A percentile compares a stretch with the other conserved stretches of the same genome.
Conservation (phyloP, 192 early-diverging fungal species). For the Podila epigama region DNA sequence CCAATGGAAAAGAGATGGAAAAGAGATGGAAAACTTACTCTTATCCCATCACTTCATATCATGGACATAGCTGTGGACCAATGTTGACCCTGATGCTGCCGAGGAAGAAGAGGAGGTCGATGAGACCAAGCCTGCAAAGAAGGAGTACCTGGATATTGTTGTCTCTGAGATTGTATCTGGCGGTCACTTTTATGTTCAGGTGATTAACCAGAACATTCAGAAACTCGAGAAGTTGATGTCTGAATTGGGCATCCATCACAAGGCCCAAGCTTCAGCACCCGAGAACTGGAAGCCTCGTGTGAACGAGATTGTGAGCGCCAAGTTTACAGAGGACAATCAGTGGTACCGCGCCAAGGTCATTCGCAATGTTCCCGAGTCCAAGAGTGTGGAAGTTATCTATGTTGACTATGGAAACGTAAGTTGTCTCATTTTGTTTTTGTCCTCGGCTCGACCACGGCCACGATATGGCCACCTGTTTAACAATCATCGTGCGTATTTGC, state of each 20-base stretch:
- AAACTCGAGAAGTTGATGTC: conserved; percentile 87
- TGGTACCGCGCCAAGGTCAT: conserved; percentile 88
- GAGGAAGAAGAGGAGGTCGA: conserved; percentile 59
- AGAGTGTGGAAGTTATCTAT: conserved; percentile 80
- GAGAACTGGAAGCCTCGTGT: conserved; percentile 64
- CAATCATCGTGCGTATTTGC: no score
- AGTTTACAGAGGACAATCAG: conserved; percentile 87
- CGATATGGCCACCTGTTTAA: no score
- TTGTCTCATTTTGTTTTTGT: no score
- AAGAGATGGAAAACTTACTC: neutral
- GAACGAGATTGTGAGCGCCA: conserved; percentile 78
- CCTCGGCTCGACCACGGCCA: no score
- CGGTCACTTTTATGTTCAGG: conserved; percentile 69
- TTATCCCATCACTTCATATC: conserved; percentile 38
- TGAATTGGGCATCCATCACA: conserved; percentile 74
- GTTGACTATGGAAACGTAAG: conserved; percentile 94
- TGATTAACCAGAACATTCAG: conserved; percentile 62
- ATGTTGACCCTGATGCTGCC: conserved; percentile 49
- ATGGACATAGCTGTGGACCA: conserved; percentile 50
- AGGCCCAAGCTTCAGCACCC: conserved; percentile 38
- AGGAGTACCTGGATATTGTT: conserved; percentile 80
- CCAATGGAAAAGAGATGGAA: no score
- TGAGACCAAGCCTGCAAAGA: conserved; percentile 54
- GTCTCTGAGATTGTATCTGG: conserved; percentile 71
- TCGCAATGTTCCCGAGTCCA: conserved; percentile 62